Evolutionary conservation across 176 grass and related monocot genomes (phyloP).

Genomic region (Thinopyrum elongatum): DNA sequence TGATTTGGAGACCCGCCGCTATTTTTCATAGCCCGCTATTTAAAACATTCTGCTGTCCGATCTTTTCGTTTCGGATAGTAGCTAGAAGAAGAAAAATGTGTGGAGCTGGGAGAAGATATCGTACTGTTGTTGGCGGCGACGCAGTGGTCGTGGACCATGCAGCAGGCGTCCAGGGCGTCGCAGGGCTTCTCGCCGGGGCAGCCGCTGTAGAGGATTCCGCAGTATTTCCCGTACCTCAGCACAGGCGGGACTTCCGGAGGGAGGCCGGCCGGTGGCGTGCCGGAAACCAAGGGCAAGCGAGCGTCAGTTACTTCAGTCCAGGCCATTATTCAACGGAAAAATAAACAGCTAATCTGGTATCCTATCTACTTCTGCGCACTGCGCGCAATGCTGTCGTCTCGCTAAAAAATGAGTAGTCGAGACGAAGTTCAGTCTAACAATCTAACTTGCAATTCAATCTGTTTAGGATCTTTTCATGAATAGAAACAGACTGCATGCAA

Average conservation of each 20-base stretch:
- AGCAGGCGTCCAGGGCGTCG: slow-evolving; percentile 87
- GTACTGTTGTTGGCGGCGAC: slow-evolving; percentile 66
- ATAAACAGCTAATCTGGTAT: background rate
- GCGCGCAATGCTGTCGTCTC: background rate
- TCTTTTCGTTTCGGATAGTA: background rate
- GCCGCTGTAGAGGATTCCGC: slow-evolving; percentile 84
- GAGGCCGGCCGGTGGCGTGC: background rate
- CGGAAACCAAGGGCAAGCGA: slow-evolving; percentile 1
- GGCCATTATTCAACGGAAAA: background rate
- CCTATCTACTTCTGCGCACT: background rate
- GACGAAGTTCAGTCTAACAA: too few species aligned
- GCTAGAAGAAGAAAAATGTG: background rate
- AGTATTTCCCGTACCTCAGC: slow-evolving; percentile 90
- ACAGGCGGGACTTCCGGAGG: slow-evolving; percentile 56
- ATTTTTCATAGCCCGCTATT: too few species aligned
- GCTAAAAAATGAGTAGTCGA: background rate
- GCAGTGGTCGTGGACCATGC: slow-evolving; percentile 92
- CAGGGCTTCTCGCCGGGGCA: slow-evolving; percentile 93
- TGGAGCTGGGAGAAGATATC: background rate
- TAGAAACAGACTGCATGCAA: background rate
- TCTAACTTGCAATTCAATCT: background rate
- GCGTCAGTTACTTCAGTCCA: background rate
- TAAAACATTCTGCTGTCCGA: too few species aligned
- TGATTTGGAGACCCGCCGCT: too few species aligned
- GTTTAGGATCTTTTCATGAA: background rate